Percentiles rank a stretch among this genome's conserved stretches.
Conservation (phyloP, 768 basidiomycete genomes). For the Coprinopsis marcescibilis region DNA sequence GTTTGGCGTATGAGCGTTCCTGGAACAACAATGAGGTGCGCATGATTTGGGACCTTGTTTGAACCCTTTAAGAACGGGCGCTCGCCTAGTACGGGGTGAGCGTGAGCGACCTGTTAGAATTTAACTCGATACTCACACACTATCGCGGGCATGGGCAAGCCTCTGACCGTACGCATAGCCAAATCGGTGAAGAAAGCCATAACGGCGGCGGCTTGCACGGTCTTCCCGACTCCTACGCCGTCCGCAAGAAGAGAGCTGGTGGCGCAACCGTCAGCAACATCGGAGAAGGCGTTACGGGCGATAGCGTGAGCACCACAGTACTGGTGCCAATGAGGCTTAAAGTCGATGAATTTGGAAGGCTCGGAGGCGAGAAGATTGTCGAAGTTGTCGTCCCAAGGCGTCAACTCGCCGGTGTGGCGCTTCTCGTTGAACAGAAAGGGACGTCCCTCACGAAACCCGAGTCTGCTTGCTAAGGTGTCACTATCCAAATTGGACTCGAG, state of each 20-base stretch:
- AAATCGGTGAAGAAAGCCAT: constrained; percentile 18
- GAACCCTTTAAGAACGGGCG: no score
- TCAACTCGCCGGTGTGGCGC: constrained; percentile 5
- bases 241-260: constrained; percentile 17
- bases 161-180: not conserved
- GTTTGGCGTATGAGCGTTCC: constrained; percentile 19
- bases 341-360: not conserved
- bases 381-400: constrained; percentile 9
- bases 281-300: constrained; percentile 12
- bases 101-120: no score
- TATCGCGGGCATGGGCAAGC: constrained; percentile 8
- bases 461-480: constrained; percentile 1
- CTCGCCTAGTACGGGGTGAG: no score
- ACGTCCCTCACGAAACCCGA: constrained; percentile 9
- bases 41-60: constrained; percentile 9
- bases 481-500: constrained; percentile 13
- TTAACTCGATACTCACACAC: no score
- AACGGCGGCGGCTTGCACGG: constrained; percentile 15
- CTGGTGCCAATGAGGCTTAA: constrained; percentile 20
- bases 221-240: constrained; percentile 29
- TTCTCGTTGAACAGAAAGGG: constrained; percentile 13
- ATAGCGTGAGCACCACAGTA: constrained; percentile 15
- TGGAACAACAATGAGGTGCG: constrained; percentile 20
- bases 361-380: not conserved
- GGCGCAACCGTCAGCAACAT: not conserved